These are phyloP conservation scores for Poa pratensis DNA, from an alignment of 176 grass and related monocot species.

Conservation along the genomic window DNA sequence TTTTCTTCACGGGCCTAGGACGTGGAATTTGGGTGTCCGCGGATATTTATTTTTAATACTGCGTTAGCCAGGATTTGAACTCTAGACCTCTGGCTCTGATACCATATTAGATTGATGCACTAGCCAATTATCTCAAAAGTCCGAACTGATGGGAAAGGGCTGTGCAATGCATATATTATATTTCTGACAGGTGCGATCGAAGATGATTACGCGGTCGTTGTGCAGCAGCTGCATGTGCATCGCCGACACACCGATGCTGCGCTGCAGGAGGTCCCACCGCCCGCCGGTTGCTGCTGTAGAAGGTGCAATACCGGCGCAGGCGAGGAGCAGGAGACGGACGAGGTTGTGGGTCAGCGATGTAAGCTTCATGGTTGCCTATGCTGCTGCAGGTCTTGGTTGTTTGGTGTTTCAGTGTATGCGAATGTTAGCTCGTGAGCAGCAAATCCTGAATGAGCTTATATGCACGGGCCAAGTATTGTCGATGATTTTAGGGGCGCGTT, in stretches of 20 bases:
- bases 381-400: not conserved
- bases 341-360: not conserved
- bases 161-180: too few species aligned
- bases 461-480: not conserved
- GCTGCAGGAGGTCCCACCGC: constrained; percentile 64
- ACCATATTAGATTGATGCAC: too few species aligned
- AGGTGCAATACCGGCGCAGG: not conserved
- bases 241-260: constrained; percentile 70
- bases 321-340: not conserved
- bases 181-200: constrained; percentile 81
- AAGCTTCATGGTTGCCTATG: constrained; percentile 25
- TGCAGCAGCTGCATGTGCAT: constrained; percentile 92
- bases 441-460: not conserved
- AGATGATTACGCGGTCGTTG: constrained; percentile 72
- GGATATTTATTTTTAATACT: too few species aligned
- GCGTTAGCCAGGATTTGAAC: too few species aligned
- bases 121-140: too few species aligned
- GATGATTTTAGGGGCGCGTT: not conserved
- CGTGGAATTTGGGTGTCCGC: too few species aligned
- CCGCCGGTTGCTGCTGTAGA: constrained; percentile 5
- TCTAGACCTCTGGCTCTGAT: too few species aligned
- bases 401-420: not conserved
- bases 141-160: too few species aligned
- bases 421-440: constrained; percentile 27
- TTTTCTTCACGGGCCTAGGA: too few species aligned